Percentiles rank a stretch among this genome's conserved stretches.
Conservation (phyloP, 805 yeast genomes). For the Candida vartiovaarae region DNA sequence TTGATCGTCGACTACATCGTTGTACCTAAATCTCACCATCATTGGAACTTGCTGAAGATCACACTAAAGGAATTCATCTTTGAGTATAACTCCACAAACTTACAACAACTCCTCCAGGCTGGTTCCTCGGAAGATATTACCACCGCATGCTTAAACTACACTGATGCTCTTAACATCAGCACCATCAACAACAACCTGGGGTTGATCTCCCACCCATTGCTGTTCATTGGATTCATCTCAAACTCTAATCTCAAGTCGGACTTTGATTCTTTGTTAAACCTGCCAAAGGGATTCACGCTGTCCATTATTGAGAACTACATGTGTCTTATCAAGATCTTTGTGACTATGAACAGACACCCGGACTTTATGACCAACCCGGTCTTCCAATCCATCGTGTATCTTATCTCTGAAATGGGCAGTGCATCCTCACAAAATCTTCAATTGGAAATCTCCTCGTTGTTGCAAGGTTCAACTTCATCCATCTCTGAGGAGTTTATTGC, state of each 20-base stretch:
- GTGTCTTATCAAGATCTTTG: slow-evolving; percentile 36
- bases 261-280: slow-evolving; percentile 1
- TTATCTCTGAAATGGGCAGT: slow-evolving; percentile 11
- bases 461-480: background rate
- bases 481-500: slow-evolving; percentile 3
- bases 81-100: slow-evolving; percentile 1
- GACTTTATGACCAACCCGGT: slow-evolving; percentile 9
- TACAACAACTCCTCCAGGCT: slow-evolving; percentile 18
- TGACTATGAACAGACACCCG: slow-evolving; percentile 17
- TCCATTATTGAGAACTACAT: slow-evolving; percentile 40
- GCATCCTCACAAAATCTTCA: background rate
- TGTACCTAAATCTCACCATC: slow-evolving; percentile 30
- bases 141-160: background rate
- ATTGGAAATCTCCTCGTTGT: background rate
- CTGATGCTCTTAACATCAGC: slow-evolving; percentile 7
- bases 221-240: slow-evolving; percentile 27
- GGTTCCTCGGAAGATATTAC: slow-evolving; percentile 10
- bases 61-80: slow-evolving; percentile 41
- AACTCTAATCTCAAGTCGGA: slow-evolving; percentile 1
- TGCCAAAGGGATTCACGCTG: slow-evolving; percentile 2
- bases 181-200: slow-evolving; percentile 45
- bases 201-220: slow-evolving; percentile 41
- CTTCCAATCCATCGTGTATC: slow-evolving; percentile 19
- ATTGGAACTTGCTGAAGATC: slow-evolving; percentile 39
- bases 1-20: slow-evolving; percentile 41